Evolutionary conservation across 2,329 filamentous ascomycete species (phyloP).

Genomic region (Talaromyces sp.): DNA sequence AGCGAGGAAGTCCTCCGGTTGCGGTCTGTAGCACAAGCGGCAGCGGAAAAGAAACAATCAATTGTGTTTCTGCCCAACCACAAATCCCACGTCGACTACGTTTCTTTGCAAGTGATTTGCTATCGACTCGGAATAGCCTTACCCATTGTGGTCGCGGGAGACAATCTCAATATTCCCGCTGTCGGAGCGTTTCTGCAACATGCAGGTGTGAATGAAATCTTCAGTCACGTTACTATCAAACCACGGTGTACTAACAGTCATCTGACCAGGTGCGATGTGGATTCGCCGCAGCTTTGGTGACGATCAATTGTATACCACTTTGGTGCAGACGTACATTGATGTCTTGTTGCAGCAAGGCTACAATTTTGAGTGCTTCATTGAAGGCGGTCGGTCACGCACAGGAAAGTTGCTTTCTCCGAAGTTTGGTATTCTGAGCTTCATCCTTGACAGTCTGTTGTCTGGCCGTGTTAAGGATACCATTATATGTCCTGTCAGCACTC

Average conservation of each 20-base stretch:
- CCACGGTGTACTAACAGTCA: background rate
- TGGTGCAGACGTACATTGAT: conserved; percentile 97
- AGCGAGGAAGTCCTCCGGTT: conserved; percentile 88
- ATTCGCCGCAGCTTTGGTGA: conserved; percentile 91
- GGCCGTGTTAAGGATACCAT: conserved; percentile 86
- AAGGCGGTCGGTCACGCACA: conserved; percentile 87
- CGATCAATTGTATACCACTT: conserved; percentile 81
- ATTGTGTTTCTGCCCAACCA: conserved; percentile 96
- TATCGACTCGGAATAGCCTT: conserved; percentile 86
- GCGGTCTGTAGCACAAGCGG: conserved; percentile 76
- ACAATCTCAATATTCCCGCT: conserved; percentile 92
- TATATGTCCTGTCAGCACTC: conserved; percentile 92
- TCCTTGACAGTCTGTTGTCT: conserved; percentile 85
- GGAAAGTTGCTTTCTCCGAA: conserved; percentile 93
- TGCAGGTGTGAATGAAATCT: conserved; percentile 54
- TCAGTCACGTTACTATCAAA: background rate
- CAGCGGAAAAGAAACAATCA: conserved; percentile 83
- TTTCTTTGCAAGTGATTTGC: conserved; percentile 91
- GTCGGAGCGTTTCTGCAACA: conserved; percentile 89
- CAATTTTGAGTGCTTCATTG: conserved; percentile 97
- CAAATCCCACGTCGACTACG: conserved; percentile 92
- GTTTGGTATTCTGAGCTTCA: conserved; percentile 89
- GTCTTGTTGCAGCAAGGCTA: conserved; percentile 84
- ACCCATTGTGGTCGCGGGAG: conserved; percentile 88
- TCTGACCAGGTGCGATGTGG: conserved; percentile 73